These are phyloP conservation scores for Astragalus glycyphyllos DNA, from an alignment of 306 rosid genomes.

Conservation along the genomic window DNA sequence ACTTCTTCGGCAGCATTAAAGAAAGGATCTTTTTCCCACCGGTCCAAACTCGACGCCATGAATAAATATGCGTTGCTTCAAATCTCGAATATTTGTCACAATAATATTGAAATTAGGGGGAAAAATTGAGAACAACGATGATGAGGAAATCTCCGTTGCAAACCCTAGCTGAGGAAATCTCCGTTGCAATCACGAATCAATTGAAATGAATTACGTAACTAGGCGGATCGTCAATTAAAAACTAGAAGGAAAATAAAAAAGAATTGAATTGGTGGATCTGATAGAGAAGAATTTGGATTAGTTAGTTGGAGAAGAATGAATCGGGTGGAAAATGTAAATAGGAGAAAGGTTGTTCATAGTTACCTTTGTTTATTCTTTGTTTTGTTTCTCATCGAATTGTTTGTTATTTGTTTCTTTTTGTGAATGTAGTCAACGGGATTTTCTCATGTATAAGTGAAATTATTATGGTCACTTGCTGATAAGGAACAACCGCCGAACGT, in stretches of 20 bases:
- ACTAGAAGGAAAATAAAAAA: background rate
- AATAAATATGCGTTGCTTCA: conserved; percentile 22
- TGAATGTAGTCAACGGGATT: conserved; percentile 36
- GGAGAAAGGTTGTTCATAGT: background rate
- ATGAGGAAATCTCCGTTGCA: background rate
- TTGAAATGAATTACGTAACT: background rate
- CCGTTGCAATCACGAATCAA: background rate
- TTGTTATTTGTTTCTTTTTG: background rate
- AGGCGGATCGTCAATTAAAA: conserved; percentile 13
- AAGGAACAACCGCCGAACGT: conserved; percentile 21
- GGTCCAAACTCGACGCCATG: conserved; percentile 93
- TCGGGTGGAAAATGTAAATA: conserved; percentile 26
- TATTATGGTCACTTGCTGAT: conserved; percentile 9
- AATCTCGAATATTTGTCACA: background rate
- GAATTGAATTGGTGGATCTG: conserved; percentile 3
- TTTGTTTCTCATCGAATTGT: too few species aligned
- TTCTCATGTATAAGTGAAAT: background rate
- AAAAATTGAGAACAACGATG: conserved; percentile 9
- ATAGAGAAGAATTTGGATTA: conserved; percentile 13
- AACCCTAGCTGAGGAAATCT: conserved; percentile 41
- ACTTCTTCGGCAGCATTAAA: conserved; percentile 93
- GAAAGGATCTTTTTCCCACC: conserved; percentile 97
- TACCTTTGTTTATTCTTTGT: background rate
- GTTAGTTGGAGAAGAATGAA: conserved; percentile 32
- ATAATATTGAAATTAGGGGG: background rate